Evolutionary conservation across 768 basidiomycete genomes (phyloP).

Genomic region (Phylloporus arenicola): DNA sequence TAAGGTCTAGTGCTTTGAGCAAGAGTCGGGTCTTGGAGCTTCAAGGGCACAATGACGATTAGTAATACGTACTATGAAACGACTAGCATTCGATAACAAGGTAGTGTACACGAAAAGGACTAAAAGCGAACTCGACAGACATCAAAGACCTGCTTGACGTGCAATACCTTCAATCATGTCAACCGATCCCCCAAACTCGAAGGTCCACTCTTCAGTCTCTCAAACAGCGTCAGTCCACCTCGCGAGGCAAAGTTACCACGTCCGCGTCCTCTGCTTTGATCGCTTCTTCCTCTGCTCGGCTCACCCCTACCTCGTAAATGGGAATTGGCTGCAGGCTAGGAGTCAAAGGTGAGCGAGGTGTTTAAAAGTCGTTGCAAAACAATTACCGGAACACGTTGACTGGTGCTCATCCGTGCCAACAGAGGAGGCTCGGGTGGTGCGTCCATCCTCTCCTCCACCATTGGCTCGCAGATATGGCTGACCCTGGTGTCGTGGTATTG

Average conservation of each 20-base stretch:
- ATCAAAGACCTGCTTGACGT: not conserved
- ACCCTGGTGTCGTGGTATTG: slow-evolving; percentile 7
- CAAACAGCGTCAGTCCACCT: slow-evolving; percentile 11
- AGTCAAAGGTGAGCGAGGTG: not conserved
- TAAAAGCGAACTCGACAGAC: not conserved
- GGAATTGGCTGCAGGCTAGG: slow-evolving; percentile 10
- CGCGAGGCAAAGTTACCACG: slow-evolving; percentile 13
- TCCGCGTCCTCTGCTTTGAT: slow-evolving; percentile 19
- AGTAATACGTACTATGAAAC: slow-evolving; percentile 6
- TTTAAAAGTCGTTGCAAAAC: not conserved
- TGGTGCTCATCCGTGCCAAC: slow-evolving; percentile 22
- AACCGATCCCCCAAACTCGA: slow-evolving; percentile 18
- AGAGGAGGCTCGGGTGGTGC: slow-evolving; percentile 14
- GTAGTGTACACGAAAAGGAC: not conserved
- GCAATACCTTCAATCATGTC: slow-evolving; percentile 6
- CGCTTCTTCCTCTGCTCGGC: slow-evolving; percentile 14
- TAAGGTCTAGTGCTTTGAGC: not conserved
- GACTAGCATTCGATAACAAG: not conserved
- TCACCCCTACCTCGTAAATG: slow-evolving; percentile 23
- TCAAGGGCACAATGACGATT: slow-evolving; percentile 5
- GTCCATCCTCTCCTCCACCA: slow-evolving; percentile 10
- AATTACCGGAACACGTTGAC: slow-evolving; percentile 19
- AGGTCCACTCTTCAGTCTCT: slow-evolving; percentile 12
- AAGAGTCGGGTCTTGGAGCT: not conserved
- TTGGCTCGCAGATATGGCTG: slow-evolving; percentile 11